Percentiles rank a stretch among this genome's conserved stretches.
Evolutionary conservation across 2,329 filamentous ascomycete species (phyloP).

Genomic region (Balansia obtecta): DNA sequence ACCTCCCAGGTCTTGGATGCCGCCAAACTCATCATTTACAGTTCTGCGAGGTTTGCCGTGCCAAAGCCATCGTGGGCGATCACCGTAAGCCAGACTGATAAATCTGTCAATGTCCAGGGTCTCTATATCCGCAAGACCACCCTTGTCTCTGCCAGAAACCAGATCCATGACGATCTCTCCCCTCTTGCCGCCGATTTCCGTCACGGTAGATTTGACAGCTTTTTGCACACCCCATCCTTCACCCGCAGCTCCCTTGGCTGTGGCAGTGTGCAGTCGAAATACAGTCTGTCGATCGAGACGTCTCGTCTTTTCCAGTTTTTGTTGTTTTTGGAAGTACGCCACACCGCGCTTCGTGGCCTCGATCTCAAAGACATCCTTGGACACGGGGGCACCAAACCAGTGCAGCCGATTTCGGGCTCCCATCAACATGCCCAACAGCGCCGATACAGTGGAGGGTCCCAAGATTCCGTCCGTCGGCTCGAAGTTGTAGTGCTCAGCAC

Average conservation of each 20-base stretch:
- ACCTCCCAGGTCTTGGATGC: conserved; percentile 31
- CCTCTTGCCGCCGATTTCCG: conserved; percentile 84
- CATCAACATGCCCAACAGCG: conserved; percentile 74
- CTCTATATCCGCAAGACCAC: conserved; percentile 83
- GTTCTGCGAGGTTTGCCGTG: conserved; percentile 72
- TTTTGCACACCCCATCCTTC: conserved; percentile 88
- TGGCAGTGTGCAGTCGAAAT: conserved; percentile 66
- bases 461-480: conserved; percentile 89
- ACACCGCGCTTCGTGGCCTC: conserved; percentile 73
- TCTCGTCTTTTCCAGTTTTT: conserved; percentile 67
- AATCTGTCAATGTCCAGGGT: conserved; percentile 83
- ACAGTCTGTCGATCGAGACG: conserved; percentile 75
- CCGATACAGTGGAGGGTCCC: conserved; percentile 83
- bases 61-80: conserved; percentile 89
- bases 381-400: conserved; percentile 69
- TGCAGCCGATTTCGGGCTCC: conserved; percentile 83
- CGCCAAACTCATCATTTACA: conserved; percentile 27
- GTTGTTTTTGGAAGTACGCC: conserved; percentile 76
- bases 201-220: conserved; percentile 90
- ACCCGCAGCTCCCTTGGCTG: conserved; percentile 77
- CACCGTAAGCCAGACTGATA: conserved; percentile 63
- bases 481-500: conserved; percentile 80
- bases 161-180: conserved; percentile 95
- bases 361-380: conserved; percentile 87
- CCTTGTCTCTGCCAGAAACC: conserved; percentile 76